Evolutionary conservation across 805 yeast species (phyloP).

Genomic region (Candida suzukii): DNA sequence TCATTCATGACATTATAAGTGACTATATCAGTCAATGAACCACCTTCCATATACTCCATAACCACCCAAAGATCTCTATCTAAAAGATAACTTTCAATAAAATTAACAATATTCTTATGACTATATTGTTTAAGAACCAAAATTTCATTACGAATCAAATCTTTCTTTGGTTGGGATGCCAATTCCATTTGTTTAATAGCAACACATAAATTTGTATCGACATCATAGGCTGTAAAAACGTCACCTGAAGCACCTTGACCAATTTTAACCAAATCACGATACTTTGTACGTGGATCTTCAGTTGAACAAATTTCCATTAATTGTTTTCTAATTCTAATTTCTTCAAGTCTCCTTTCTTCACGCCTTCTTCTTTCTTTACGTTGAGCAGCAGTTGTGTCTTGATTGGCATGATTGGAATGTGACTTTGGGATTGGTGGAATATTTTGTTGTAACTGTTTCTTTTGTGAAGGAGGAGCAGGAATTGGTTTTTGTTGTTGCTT

Average conservation of each 20-base stretch:
- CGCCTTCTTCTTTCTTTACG: too few relatives aligned
- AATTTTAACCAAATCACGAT: conserved; percentile 66
- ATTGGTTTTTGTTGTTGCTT: conserved; percentile 4
- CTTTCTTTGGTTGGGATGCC: conserved; percentile 93
- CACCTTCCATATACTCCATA: conserved; percentile 99
- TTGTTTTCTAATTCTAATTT: conserved; percentile 64
- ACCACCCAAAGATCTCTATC: conserved; percentile 90
- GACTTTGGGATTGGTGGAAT: conserved; percentile 28
- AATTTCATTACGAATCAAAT: conserved; percentile 89
- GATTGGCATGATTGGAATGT: conserved; percentile 43
- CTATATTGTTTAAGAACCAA: conserved; percentile 89
- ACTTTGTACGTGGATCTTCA: conserved; percentile 74
- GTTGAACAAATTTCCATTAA: conserved; percentile 71
- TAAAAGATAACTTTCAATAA: conserved; percentile 74
- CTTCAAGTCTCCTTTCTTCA: conserved; percentile 57
- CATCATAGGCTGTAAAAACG: conserved; percentile 80
- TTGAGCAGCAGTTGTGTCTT: too few relatives aligned
- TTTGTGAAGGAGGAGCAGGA: conserved; percentile 1
- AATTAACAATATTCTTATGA: conserved; percentile 91
- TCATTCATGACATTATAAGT: conserved; percentile 85
- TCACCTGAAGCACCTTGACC: conserved; percentile 99
- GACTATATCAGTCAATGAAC: conserved; percentile 91
- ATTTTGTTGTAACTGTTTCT: too few relatives aligned
- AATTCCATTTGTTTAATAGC: conserved; percentile 97
- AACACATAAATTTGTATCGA: conserved; percentile 50